Base-by-base conservation (phyloP, 768 basidiomycete genomes). In the Exsudoporus frostii region DNA sequence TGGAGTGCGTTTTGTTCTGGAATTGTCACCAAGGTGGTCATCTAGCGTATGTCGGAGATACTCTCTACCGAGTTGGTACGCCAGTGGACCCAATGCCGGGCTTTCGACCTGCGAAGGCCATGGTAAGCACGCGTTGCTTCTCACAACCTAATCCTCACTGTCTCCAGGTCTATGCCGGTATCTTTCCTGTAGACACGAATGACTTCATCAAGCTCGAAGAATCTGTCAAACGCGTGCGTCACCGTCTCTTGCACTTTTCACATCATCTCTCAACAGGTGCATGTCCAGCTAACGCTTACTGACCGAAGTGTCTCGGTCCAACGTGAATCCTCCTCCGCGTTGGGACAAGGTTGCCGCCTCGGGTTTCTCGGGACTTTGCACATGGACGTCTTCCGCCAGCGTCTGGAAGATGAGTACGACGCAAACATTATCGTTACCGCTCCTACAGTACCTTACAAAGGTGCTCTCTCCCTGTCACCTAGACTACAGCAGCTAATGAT, bases 191-290 rank as follows among this genome's bases (percentile, higher is more conserved):
- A 29, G 92, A 98, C 53, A 88, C 84, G 47, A 88, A 78, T 50
- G 94, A 98, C 65, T 98, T 98, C 64, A 77, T 83, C 13, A 95
- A 96, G 73, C 79, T 99, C 2, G 97, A 98, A 69, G 97, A 98
- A 71, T 96, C 96, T 0, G 90, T 98, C 54, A 89, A 88, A 65
- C 74, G 92, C 65, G 95, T 94, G 66, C 32, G 82, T 60, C 24
- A 30, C 20, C 8, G 4, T 51, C 30, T 45, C 17, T 34, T n/a
- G 4, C 13, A 25, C 25, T 20, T 43, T 56, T 51, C 51, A 20
- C 14, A 47, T 50, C 39, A 57, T 14, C 46, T 29, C 36, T 58
- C 53, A 50, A 54, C 34, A 59, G 39, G 46, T 45, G 57, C 37
- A 57, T 36, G 19, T 57, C 48, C 56, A 91, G 89, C 79, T 95